A percentile compares a stretch with the other conserved stretches of the same genome.
phyloP scores from a whole-genome alignment of 441 rosid genomes.

The Pelargonium citronellum region DNA sequence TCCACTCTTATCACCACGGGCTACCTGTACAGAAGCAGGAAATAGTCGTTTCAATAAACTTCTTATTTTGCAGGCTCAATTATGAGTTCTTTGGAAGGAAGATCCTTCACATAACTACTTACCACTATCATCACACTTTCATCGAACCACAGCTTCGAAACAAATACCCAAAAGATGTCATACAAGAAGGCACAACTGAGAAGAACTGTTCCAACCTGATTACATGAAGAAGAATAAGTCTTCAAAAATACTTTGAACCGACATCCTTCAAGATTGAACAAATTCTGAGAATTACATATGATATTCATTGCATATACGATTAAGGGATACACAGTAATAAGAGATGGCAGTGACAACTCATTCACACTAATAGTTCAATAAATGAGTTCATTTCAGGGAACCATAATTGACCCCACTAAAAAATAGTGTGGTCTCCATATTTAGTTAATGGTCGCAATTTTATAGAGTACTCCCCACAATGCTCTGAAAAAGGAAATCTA shows the following conservation, averaged over 20 bases:
- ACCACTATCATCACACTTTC: conserved; percentile 96
- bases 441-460: neutral
- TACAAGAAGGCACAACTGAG: conserved; percentile 84
- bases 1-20: conserved; percentile 75
- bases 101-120: conserved; percentile 29
- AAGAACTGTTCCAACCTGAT: conserved; percentile 83
- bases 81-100: neutral
- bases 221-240: conserved; percentile 11
- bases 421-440: neutral
- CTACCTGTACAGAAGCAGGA: conserved; percentile 39
- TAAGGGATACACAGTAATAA: neutral
- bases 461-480: neutral
- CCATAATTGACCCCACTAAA: neutral
- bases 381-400: neutral
- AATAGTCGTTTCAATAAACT: neutral
- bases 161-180: conserved; percentile 91
- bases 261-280: conserved; percentile 11
- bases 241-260: neutral
- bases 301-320: neutral
- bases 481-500: neutral
- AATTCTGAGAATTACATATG: neutral
- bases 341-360: neutral
- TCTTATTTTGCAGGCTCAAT: neutral
- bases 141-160: conserved; percentile 73
- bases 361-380: neutral